A percentile compares a stretch with the other conserved stretches of the same genome.
These are phyloP conservation scores for Schrenkiella parvula DNA, from an alignment of 345 rosid species.

Conservation along the genomic window DNA sequence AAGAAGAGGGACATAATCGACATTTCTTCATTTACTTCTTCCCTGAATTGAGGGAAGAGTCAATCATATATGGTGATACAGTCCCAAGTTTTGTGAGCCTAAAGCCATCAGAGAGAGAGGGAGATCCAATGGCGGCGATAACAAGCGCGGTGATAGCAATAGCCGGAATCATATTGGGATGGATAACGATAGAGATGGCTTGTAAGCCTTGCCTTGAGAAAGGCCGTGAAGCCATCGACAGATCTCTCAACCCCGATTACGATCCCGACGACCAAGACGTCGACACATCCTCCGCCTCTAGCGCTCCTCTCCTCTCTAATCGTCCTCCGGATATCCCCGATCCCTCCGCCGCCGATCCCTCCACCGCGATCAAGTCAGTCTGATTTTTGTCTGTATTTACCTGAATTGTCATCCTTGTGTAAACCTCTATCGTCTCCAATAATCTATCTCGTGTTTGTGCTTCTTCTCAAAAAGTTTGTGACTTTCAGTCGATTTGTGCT, in stretches of 20 bases:
- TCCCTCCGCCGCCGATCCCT: conserved; percentile 15
- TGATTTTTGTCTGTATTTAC: conserved; percentile 11
- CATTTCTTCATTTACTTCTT: neutral
- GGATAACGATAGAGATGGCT: conserved; percentile 80
- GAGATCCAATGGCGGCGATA: conserved; percentile 51
- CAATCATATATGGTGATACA: neutral
- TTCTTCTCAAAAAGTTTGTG: neutral
- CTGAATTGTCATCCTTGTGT: neutral
- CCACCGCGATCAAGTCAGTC: conserved; percentile 36
- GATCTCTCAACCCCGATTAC: conserved; percentile 74
- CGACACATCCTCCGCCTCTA: conserved; percentile 19
- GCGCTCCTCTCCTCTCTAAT: conserved; percentile 42
- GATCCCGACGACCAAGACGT: conserved; percentile 60
- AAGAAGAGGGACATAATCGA: neutral
- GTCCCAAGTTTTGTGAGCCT: conserved; percentile 1
- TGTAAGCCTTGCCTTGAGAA: conserved; percentile 75
- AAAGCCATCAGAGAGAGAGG: conserved; percentile 3
- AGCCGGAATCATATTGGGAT: conserved; percentile 65
- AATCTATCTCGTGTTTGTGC: neutral
- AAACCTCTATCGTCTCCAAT: neutral
- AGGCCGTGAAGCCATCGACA: conserved; percentile 77
- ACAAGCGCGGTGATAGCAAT: conserved; percentile 65
- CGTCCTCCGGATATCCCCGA: conserved; percentile 13
- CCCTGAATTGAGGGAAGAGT: conserved; percentile 4
- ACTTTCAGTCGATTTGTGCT: neutral